phyloP scores from a whole-genome alignment of 306 rosid genomes.

The Crataegus laevigata region DNA sequence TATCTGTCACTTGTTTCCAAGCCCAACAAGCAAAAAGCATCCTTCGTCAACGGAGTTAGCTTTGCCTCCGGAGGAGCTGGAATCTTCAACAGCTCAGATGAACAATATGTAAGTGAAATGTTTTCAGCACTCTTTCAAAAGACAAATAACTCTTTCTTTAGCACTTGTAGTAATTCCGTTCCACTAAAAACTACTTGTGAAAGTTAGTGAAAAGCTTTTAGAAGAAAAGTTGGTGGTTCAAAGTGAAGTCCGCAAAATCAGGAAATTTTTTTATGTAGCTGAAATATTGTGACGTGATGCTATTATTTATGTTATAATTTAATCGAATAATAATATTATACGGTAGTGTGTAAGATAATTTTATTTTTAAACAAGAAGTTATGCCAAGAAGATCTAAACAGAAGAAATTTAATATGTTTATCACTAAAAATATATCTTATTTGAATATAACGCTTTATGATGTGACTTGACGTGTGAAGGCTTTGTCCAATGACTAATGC shows the following conservation, averaged over 20 bases:
- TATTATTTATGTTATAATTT: no score
- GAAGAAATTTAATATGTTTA: no score
- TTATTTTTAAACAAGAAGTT: no score
- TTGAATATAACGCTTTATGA: no score
- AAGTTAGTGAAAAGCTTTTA: not conserved
- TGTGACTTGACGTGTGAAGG: not conserved
- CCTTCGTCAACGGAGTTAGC: conserved; percentile 55
- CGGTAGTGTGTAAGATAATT: no score
- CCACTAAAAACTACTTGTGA: not conserved
- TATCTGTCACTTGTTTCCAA: conserved; percentile 47
- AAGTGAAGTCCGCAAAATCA: no score
- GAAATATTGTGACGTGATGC: fast-evolving
- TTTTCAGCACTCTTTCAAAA: not conserved
- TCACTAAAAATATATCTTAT: no score
- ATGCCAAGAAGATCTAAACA: no score
- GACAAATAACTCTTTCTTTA: not conserved
- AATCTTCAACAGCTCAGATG: conserved; percentile 53
- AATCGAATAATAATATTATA: no score
- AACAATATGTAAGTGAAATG: conserved; percentile 38
- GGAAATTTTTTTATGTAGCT: no score
- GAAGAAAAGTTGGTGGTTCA: not conserved
- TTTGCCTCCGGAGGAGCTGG: conserved; percentile 93
- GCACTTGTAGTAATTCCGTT: not conserved
- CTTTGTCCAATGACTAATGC: not conserved
- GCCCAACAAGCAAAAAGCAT: conserved; percentile 13